A percentile compares a stretch with the other conserved stretches of the same genome.
phyloP scores from a whole-genome alignment of 129 eudicot genomes.

The Tagetes erecta region DNA sequence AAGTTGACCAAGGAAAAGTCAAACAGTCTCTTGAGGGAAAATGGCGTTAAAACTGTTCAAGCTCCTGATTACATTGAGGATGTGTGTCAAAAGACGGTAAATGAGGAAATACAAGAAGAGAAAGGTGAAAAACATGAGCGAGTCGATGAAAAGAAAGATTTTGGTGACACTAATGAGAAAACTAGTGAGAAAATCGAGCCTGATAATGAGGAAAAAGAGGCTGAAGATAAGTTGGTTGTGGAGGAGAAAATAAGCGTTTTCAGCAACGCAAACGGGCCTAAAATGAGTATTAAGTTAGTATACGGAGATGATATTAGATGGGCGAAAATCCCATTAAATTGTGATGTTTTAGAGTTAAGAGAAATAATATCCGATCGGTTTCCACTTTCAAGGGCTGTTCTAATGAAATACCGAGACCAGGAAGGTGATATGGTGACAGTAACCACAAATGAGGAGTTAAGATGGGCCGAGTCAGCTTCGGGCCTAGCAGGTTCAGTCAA shows the following conservation, averaged over 20 bases:
- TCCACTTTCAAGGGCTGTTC: constrained; percentile 60
- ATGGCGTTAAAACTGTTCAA: constrained; percentile 32
- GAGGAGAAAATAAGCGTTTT: constrained; percentile 54
- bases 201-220: constrained; percentile 47
- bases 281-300: constrained; percentile 66
- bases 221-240: constrained; percentile 80
- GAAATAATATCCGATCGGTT: constrained; percentile 63
- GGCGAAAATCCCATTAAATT: constrained; percentile 65
- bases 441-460: constrained; percentile 73
- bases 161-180: constrained; percentile 16
- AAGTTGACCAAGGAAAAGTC: constrained; percentile 27
- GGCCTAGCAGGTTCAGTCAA: constrained; percentile 50
- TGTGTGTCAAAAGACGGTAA: neutral
- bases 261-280: constrained; percentile 36
- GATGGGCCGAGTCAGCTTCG: constrained; percentile 79
- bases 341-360: constrained; percentile 62
- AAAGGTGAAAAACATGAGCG: constrained; percentile 13
- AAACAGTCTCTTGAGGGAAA: constrained; percentile 4
- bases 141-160: constrained; percentile 20
- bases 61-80: constrained; percentile 26
- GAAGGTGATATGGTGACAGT: constrained; percentile 97
- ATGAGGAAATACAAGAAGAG: constrained; percentile 20
- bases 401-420: constrained; percentile 78
- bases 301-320: constrained; percentile 93
- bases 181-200: constrained; percentile 13